phyloP scores from a whole-genome alignment of 148 eudicot species.

The Chenopodium quinoa region DNA sequence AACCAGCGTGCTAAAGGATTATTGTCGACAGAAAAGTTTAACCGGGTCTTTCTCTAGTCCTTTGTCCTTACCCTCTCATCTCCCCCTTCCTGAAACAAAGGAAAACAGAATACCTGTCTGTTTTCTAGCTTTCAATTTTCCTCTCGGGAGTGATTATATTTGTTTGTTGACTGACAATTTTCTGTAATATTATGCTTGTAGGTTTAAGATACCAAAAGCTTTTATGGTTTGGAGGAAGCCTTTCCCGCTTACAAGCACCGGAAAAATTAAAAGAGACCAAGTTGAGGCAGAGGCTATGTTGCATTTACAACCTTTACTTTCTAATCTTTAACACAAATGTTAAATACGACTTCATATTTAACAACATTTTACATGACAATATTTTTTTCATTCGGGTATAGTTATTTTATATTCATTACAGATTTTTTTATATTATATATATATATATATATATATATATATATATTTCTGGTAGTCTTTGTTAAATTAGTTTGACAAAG shows the following conservation, averaged over 20 bases:
- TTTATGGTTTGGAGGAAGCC: conserved; percentile 58
- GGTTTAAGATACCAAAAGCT: conserved; percentile 74
- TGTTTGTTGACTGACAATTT: background rate
- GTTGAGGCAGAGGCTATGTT: conserved; percentile 48
- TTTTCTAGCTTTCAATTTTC: background rate
- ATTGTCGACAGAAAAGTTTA: conserved; percentile 49
- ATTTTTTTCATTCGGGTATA: too few species aligned
- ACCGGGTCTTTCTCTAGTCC: conserved; percentile 47
- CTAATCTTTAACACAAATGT: conserved; percentile 35
- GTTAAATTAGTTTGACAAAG: too few species aligned
- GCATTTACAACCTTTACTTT: conserved; percentile 33
- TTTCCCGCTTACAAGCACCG: conserved; percentile 73
- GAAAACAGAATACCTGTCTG: background rate
- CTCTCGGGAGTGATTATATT: background rate
- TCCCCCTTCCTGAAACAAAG: background rate
- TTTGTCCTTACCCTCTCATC: background rate
- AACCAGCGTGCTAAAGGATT: conserved; percentile 46
- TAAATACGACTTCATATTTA: too few species aligned
- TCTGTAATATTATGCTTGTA: conserved; percentile 30
- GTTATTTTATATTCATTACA: too few species aligned
- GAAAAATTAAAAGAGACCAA: conserved; percentile 71
- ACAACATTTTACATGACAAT: background rate
- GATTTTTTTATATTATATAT: too few species aligned
- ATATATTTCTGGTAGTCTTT: too few species aligned
- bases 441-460: too few species aligned